Percentiles rank a stretch among this genome's conserved stretches.
Evolutionary conservation across 768 basidiomycete genomes (phyloP).

Genomic region (Leccinum olivaceopallidum): DNA sequence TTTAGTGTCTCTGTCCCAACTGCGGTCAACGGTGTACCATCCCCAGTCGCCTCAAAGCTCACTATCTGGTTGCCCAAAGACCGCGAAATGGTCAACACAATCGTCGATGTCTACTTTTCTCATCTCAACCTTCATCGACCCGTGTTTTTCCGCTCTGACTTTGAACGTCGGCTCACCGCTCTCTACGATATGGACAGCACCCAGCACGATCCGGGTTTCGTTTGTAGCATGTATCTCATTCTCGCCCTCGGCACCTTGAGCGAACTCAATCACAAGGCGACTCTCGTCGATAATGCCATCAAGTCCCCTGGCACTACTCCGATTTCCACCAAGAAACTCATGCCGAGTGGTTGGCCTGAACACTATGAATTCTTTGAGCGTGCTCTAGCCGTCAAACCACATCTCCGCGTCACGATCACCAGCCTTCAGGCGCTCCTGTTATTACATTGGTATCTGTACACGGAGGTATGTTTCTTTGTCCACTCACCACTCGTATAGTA

Average conservation of each 20-base stretch:
- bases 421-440: slow-evolving; percentile 83
- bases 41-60: slow-evolving; percentile 30
- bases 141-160: slow-evolving; percentile 67
- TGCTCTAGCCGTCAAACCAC: slow-evolving; percentile 75
- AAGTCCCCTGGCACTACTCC: slow-evolving; percentile 35
- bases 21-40: slow-evolving; percentile 35
- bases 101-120: slow-evolving; percentile 72
- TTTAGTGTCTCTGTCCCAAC: slow-evolving; percentile 52
- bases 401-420: slow-evolving; percentile 78
- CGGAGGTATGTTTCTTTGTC: slow-evolving; percentile 55
- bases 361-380: slow-evolving; percentile 85
- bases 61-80: slow-evolving; percentile 76
- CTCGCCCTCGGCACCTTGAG: slow-evolving; percentile 81
- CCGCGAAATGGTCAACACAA: slow-evolving; percentile 58
- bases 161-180: slow-evolving; percentile 60
- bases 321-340: slow-evolving; percentile 54
- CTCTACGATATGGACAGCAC: slow-evolving; percentile 60
- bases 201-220: slow-evolving; percentile 71
- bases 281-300: slow-evolving; percentile 48
- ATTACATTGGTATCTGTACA: slow-evolving; percentile 88
- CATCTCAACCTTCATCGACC: slow-evolving; percentile 82
- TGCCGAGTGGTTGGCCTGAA: slow-evolving; percentile 67
- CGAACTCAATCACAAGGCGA: slow-evolving; percentile 74
- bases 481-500: background rate
- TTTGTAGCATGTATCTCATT: slow-evolving; percentile 77